Evolutionary conservation across 164 flowering plant species (phyloP).

Genomic region (Magnolia sinica): DNA sequence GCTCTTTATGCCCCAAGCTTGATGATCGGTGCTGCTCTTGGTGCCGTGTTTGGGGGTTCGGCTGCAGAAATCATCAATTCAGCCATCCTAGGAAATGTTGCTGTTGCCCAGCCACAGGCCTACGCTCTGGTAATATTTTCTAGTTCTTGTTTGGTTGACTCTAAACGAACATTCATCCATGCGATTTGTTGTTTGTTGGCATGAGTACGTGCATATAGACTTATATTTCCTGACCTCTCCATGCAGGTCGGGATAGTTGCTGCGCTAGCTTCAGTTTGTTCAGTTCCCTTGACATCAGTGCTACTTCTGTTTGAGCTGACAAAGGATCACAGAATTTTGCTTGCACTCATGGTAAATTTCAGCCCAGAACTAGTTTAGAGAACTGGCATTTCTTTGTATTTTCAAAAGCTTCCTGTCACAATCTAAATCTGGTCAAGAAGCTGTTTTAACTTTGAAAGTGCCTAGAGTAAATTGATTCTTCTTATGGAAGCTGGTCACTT

Average conservation of each 20-base stretch:
- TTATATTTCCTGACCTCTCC: slow-evolving; percentile 6
- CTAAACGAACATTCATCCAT: neutral
- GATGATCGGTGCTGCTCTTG: no score
- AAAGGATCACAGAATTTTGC: no score
- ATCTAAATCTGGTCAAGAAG: no score
- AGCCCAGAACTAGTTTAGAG: no score
- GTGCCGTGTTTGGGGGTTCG: slow-evolving; percentile 59
- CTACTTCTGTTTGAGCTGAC: slow-evolving; percentile 31
- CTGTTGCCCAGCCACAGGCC: slow-evolving; percentile 98
- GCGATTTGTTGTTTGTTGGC: neutral
- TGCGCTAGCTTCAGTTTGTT: slow-evolving; percentile 93
- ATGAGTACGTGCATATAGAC: neutral
- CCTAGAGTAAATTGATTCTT: no score
- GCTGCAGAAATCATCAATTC: slow-evolving; percentile 90
- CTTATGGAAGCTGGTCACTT: no score
- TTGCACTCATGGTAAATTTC: no score
- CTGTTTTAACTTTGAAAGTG: no score
- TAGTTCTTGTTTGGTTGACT: neutral
- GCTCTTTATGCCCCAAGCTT: no score
- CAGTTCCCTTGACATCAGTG: slow-evolving; percentile 95
- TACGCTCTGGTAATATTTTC: slow-evolving; percentile 73
- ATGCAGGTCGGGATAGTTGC: slow-evolving; percentile 99
- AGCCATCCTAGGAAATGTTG: slow-evolving; percentile 94
- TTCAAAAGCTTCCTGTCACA: no score
- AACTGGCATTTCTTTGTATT: no score